Evolutionary conservation across 768 basidiomycete genomes (phyloP).

Genomic region (Lentinula aciculospora): DNA sequence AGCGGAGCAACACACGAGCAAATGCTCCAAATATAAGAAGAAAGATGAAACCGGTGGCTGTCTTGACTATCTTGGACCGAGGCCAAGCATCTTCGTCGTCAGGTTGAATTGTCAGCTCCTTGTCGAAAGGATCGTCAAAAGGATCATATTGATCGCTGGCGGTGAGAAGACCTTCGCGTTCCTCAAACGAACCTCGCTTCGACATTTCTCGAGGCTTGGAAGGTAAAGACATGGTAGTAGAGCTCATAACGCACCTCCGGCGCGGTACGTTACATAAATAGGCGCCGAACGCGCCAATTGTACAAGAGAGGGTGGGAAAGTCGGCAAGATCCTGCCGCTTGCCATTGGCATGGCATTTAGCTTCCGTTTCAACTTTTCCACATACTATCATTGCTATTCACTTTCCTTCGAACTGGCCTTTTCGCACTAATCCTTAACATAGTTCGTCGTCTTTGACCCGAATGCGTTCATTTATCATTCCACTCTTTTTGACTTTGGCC

Average conservation of each 20-base stretch:
- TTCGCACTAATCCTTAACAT: background rate
- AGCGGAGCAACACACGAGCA: constrained; percentile 28
- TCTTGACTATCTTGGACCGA: constrained; percentile 28
- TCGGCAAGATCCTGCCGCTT: background rate
- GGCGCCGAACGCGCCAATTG: background rate
- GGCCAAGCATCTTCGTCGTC: constrained; percentile 25
- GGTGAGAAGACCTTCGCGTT: background rate
- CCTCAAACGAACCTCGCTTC: background rate
- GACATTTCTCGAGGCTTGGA: background rate
- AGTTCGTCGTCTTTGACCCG: background rate
- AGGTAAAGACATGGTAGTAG: background rate
- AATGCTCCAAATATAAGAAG: constrained; percentile 39
- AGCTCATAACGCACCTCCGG: background rate
- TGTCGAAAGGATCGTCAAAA: background rate
- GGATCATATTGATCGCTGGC: background rate
- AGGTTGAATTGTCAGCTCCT: background rate
- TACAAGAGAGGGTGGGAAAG: too few species aligned
- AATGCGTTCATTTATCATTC: constrained; percentile 34
- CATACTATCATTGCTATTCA: background rate
- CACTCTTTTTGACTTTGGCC: constrained; percentile 36
- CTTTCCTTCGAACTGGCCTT: background rate
- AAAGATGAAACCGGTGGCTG: constrained; percentile 31
- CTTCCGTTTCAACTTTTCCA: too few species aligned
- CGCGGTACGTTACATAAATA: background rate
- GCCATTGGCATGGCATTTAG: too few species aligned